phyloP scores from a whole-genome alignment of 2,329 filamentous ascomycete genomes.

The Zymoseptoria brevis region DNA sequence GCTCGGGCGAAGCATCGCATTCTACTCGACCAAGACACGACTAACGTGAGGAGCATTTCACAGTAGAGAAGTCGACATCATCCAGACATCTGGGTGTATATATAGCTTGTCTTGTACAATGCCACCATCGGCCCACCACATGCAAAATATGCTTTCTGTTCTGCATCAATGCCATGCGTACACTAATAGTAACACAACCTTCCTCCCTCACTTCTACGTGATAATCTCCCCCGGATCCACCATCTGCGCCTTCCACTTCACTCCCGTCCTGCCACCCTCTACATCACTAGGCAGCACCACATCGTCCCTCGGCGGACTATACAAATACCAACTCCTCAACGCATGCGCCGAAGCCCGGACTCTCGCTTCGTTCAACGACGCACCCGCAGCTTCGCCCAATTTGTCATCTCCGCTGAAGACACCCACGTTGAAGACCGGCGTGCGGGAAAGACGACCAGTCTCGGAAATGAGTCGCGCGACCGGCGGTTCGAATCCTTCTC shows the following conservation, averaged over 20 bases:
- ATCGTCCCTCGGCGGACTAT: slow-evolving; percentile 60
- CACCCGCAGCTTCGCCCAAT: slow-evolving; percentile 80
- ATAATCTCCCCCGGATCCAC: slow-evolving; percentile 52
- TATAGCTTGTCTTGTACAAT: not conserved
- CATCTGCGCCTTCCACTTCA: slow-evolving; percentile 46
- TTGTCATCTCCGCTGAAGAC: slow-evolving; percentile 88
- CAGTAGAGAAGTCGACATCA: not conserved
- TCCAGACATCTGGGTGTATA: not conserved
- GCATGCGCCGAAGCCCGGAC: slow-evolving; percentile 74
- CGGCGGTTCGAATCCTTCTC: slow-evolving; percentile 82
- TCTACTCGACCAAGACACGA: too few species aligned
- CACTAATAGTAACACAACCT: slow-evolving; percentile 3
- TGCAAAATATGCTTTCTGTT: not conserved
- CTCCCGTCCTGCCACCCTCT: slow-evolving; percentile 22
- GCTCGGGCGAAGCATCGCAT: too few species aligned
- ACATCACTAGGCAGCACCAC: slow-evolving; percentile 44
- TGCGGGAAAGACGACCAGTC: slow-evolving; percentile 75
- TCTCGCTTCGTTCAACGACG: slow-evolving; percentile 69
- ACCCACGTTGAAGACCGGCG: slow-evolving; percentile 87
- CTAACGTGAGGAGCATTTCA: not conserved
- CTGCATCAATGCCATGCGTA: slow-evolving; percentile 4
- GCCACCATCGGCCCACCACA: not conserved
- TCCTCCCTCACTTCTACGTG: slow-evolving; percentile 14
- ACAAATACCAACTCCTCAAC: slow-evolving; percentile 92
- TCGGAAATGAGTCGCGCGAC: slow-evolving; percentile 83